Conservation (phyloP, 2,329 filamentous ascomycete species). For the Ceratocystis alfenasii region DNA sequence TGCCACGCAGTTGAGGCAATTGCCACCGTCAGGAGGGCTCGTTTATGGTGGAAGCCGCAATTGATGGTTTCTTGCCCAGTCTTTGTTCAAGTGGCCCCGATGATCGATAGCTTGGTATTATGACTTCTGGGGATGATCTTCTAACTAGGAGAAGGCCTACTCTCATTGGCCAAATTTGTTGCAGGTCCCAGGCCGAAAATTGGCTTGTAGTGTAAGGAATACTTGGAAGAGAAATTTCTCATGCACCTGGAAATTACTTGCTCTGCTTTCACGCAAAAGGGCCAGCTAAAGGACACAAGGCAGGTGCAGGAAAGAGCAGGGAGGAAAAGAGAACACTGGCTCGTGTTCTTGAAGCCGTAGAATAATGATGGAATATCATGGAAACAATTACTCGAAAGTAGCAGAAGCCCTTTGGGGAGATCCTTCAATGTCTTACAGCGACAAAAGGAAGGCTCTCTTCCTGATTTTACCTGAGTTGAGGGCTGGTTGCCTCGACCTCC, state of each 20-base stretch:
- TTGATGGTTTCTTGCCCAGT: neutral
- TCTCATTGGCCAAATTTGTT: neutral
- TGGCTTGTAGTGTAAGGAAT: neutral
- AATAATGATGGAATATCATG: neutral
- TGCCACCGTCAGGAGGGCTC: neutral
- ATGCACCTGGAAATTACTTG: no score
- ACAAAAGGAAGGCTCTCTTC: neutral
- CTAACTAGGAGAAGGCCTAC: neutral
- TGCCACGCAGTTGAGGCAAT: neutral
- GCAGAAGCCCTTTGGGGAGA: neutral
- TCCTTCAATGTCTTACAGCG: neutral
- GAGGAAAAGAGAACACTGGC: neutral
- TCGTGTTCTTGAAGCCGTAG: neutral
- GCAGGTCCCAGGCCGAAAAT: neutral
- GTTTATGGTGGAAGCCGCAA: neutral
- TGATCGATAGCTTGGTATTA: neutral
- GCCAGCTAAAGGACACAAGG: neutral
- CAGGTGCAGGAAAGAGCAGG: neutral
- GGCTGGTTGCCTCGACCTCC: neutral
- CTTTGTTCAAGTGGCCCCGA: neutral
- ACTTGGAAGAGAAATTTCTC: no score
- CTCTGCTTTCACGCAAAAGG: no score
- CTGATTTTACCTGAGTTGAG: neutral
- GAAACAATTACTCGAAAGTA: neutral
- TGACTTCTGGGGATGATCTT: neutral